These are phyloP conservation scores for Lyophyllum shimeji DNA, from an alignment of 768 basidiomycete genomes.

Conservation along the genomic window DNA sequence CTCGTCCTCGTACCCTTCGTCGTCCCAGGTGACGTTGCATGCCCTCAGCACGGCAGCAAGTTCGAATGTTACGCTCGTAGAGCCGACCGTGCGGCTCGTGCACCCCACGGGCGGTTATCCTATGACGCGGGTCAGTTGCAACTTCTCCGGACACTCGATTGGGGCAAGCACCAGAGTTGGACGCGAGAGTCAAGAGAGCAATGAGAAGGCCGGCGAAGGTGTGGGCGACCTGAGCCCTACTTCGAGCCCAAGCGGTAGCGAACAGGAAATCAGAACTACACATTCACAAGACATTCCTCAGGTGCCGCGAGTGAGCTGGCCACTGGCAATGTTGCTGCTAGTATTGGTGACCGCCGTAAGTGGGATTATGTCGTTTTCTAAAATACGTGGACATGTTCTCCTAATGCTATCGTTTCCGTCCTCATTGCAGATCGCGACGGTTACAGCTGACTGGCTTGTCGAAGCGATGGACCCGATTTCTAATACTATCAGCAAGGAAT, in stretches of 20 bases:
- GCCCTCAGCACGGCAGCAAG: neutral
- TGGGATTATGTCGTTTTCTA: slow-evolving; percentile 4
- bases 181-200: slow-evolving; percentile 5
- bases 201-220: neutral
- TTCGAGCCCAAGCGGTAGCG: neutral
- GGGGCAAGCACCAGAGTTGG: slow-evolving; percentile 1
- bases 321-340: slow-evolving; percentile 55
- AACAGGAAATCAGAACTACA: neutral
- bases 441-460: slow-evolving; percentile 71
- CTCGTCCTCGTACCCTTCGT: neutral
- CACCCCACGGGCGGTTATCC: slow-evolving; percentile 7
- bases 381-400: neutral
- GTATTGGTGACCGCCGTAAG: slow-evolving; percentile 62
- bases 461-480: slow-evolving; percentile 82
- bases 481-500: slow-evolving; percentile 74
- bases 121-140: slow-evolving; percentile 5
- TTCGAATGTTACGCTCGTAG: neutral
- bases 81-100: slow-evolving; percentile 18
- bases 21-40: neutral
- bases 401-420: neutral
- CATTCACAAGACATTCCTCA: slow-evolving; percentile 20
- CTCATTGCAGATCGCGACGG: slow-evolving; percentile 43
- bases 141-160: slow-evolving; percentile 2
- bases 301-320: slow-evolving; percentile 58
- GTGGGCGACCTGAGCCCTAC: neutral